Evolutionary conservation across 306 rosid species (phyloP).

Genomic region (Lathyrus sativus): DNA sequence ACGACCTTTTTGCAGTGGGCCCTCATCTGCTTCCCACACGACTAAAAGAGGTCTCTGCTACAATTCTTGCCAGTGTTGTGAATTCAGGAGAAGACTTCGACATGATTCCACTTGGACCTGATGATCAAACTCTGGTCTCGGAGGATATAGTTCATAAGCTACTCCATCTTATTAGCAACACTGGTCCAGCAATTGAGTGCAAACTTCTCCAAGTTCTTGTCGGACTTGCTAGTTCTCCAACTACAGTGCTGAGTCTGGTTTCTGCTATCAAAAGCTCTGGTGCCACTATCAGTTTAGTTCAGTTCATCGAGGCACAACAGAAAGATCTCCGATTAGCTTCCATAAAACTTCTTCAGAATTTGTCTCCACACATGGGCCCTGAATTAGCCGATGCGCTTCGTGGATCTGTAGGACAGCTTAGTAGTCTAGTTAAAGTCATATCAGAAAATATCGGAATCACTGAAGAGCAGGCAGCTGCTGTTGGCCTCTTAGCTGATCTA

Average conservation of each 20-base stretch:
- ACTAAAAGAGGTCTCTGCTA: slow-evolving; percentile 88
- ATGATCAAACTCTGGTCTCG: slow-evolving; percentile 88
- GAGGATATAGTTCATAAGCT: slow-evolving; percentile 87
- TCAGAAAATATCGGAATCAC: slow-evolving; percentile 78
- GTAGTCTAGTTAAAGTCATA: slow-evolving; percentile 76
- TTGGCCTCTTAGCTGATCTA: slow-evolving; percentile 84
- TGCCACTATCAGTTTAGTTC: slow-evolving; percentile 90
- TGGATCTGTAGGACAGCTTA: slow-evolving; percentile 94
- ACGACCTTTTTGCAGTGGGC: slow-evolving; percentile 90
- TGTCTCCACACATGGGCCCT: slow-evolving; percentile 86
- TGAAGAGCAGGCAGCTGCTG: slow-evolving; percentile 96
- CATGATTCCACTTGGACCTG: slow-evolving; percentile 77
- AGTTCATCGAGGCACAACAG: slow-evolving; percentile 94
- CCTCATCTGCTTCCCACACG: slow-evolving; percentile 79
- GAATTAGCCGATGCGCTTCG: slow-evolving; percentile 97
- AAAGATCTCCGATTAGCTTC: slow-evolving; percentile 85
- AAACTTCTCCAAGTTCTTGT: slow-evolving; percentile 98
- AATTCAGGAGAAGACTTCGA: slow-evolving; percentile 79
- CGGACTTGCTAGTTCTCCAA: slow-evolving; percentile 78
- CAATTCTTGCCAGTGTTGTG: slow-evolving; percentile 92
- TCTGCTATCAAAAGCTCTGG: slow-evolving; percentile 96
- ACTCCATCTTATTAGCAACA: slow-evolving; percentile 94
- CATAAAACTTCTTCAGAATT: slow-evolving; percentile 76
- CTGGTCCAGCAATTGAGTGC: slow-evolving; percentile 95
- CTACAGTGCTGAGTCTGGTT: slow-evolving; percentile 69